Conservation (phyloP, 805 yeast species). For the Hyphopichia homilentoma region DNA sequence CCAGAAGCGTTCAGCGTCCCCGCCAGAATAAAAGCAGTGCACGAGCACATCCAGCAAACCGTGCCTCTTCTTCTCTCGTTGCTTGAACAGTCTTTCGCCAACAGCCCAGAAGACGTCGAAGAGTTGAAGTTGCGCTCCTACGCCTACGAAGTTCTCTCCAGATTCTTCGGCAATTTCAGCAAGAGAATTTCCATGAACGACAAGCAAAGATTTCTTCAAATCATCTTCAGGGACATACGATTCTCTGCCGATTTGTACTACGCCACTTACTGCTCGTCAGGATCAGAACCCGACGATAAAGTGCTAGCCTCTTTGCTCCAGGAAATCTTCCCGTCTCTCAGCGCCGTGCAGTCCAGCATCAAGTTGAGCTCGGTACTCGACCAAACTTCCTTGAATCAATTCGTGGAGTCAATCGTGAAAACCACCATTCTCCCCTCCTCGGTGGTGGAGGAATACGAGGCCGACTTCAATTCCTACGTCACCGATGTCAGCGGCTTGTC, state of each 20-base stretch:
- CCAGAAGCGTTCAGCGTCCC: conserved; percentile 42
- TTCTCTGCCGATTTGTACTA: conserved; percentile 10
- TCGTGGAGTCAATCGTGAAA: conserved; percentile 25
- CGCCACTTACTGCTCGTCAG: no score
- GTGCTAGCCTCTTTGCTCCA: conserved; percentile 19
- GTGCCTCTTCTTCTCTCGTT: conserved; percentile 15
- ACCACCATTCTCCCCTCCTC: conserved; percentile 42
- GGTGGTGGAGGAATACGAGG: conserved; percentile 45
- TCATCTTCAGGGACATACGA: conserved; percentile 22
- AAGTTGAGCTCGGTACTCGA: conserved; percentile 14
- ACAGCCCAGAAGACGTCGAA: conserved; percentile 4
- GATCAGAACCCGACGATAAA: no score
- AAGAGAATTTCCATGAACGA: conserved; percentile 16
- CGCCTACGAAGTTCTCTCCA: conserved; percentile 23
- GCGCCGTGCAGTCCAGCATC: conserved; percentile 24
- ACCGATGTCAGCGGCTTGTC: conserved; percentile 72
- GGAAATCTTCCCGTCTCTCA: conserved; percentile 30
- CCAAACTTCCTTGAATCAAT: conserved; percentile 16
- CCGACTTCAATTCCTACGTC: conserved; percentile 67
- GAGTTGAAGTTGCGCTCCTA: conserved; percentile 22
- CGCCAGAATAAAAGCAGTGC: conserved; percentile 33
- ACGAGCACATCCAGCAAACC: conserved; percentile 16
- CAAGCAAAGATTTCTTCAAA: conserved; percentile 10
- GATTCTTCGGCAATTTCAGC: conserved; percentile 25
- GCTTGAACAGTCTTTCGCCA: conserved; percentile 12